Conservation (phyloP, 371 early-diverging fungal genomes). For the Apophysomyces variabilis region DNA sequence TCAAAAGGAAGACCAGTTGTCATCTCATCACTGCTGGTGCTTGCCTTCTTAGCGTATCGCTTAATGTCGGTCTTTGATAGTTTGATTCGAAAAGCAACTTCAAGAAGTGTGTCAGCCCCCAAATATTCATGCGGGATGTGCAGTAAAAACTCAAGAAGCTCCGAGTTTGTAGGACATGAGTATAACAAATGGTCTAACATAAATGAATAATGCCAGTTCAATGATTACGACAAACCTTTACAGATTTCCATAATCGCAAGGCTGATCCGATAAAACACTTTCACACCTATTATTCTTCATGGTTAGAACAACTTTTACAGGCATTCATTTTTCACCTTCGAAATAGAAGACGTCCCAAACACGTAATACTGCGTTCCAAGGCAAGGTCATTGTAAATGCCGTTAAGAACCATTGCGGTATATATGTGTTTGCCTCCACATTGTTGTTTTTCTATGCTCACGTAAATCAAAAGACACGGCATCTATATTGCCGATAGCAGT, state of each 20-base stretch:
- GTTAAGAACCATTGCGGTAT: conserved; percentile 96
- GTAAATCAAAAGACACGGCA: conserved; percentile 4
- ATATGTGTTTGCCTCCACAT: conserved; percentile 86
- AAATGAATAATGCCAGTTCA: background rate
- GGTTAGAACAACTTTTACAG: background rate
- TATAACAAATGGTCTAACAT: conserved; percentile 61
- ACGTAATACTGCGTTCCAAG: conserved; percentile 89
- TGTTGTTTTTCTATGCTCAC: conserved; percentile 57
- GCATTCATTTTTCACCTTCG: conserved; percentile 57
- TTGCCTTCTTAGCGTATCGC: conserved; percentile 49
- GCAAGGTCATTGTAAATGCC: conserved; percentile 86
- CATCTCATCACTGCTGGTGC: conserved; percentile 30
- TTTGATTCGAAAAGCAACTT: conserved; percentile 70
- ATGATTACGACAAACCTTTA: conserved; percentile 43
- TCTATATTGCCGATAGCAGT: background rate
- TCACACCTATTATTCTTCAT: conserved; percentile 55
- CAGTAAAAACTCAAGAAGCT: conserved; percentile 75
- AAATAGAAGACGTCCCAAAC: conserved; percentile 94
- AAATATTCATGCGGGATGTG: conserved; percentile 82
- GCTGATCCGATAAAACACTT: conserved; percentile 84
- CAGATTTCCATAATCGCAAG: conserved; percentile 78
- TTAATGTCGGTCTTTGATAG: conserved; percentile 59
- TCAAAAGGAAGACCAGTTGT: conserved; percentile 48
- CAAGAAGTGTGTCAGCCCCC: conserved; percentile 70
- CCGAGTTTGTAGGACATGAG: conserved; percentile 80